Evolutionary conservation across 805 yeast genomes (phyloP).

Genomic region (Candida ovalis): DNA sequence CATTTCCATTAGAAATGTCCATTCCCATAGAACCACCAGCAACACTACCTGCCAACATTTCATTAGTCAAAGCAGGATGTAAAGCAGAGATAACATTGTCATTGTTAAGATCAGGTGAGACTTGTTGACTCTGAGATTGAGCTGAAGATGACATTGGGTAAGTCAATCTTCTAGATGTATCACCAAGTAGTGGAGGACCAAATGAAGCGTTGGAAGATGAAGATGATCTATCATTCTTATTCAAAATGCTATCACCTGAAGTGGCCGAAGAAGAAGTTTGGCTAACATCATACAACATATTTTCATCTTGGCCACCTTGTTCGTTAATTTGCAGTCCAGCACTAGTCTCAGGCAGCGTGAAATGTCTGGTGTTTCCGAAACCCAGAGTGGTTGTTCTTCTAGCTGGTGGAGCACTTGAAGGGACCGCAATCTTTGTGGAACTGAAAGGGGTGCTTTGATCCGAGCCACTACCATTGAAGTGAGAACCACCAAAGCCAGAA

Average conservation of each 20-base stretch:
- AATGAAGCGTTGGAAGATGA: slow-evolving; percentile 11
- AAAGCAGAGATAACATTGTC: slow-evolving; percentile 19
- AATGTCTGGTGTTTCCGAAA: slow-evolving; percentile 18
- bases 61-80: slow-evolving; percentile 26
- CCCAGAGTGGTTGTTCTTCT: slow-evolving; percentile 21
- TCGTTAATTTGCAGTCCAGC: slow-evolving; percentile 7
- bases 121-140: slow-evolving; percentile 2
- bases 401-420: slow-evolving; percentile 22
- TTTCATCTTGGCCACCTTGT: slow-evolving; percentile 3
- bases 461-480: slow-evolving; percentile 7
- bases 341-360: slow-evolving; percentile 19
- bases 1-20: slow-evolving; percentile 17
- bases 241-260: slow-evolving; percentile 3
- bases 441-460: slow-evolving; percentile 23
- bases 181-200: slow-evolving; percentile 28
- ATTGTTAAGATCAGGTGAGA: slow-evolving; percentile 2
- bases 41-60: slow-evolving; percentile 24
- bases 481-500: slow-evolving; percentile 14
- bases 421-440: slow-evolving; percentile 11
- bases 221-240: slow-evolving; percentile 9
- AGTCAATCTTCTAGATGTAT: slow-evolving; percentile 41
- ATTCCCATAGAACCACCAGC: slow-evolving; percentile 28
- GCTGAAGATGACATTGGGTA: slow-evolving; percentile 19
- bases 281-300: slow-evolving; percentile 1
- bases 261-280: slow-evolving; percentile 3